Evolutionary conservation across 2,329 filamentous ascomycete species (phyloP).

Genomic region (Calonectria pseudoreteaudii): DNA sequence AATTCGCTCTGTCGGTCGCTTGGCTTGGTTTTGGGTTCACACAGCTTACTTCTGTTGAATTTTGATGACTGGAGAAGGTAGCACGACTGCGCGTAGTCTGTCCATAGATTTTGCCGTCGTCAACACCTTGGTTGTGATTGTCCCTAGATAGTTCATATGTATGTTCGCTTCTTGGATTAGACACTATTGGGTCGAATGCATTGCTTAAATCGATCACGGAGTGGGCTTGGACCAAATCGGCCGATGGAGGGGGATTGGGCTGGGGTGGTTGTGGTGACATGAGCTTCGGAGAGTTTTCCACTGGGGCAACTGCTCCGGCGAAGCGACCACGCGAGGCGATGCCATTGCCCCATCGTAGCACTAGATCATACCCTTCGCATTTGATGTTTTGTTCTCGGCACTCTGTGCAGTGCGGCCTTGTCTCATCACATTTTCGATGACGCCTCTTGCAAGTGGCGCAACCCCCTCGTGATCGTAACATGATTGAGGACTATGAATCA

Average conservation of each 20-base stretch:
- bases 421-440: conserved; percentile 38
- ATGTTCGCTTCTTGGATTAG: background rate
- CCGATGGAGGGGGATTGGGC: background rate
- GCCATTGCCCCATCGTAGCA: conserved; percentile 31
- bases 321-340: conserved; percentile 29
- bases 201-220: background rate
- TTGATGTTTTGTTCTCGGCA: conserved; percentile 23
- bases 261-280: background rate
- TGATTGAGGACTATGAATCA: background rate
- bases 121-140: background rate
- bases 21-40: too few relatives aligned
- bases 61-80: background rate
- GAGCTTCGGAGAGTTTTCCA: conserved; percentile 22
- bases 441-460: conserved; percentile 35
- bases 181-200: background rate
- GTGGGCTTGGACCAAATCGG: background rate
- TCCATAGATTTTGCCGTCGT: background rate
- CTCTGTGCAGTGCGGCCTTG: conserved; percentile 25
- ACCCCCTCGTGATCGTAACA: conserved; percentile 33
- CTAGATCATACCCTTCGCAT: conserved; percentile 30
- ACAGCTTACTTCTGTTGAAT: background rate
- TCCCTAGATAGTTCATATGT: too few relatives aligned
- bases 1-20: background rate
- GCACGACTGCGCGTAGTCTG: background rate
- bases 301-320: conserved; percentile 23